Evolutionary conservation across 2,329 filamentous ascomycete species (phyloP), one percentile per base, ranked within the genome.

Genomic region (Cladobotryum protrusum): DNA sequence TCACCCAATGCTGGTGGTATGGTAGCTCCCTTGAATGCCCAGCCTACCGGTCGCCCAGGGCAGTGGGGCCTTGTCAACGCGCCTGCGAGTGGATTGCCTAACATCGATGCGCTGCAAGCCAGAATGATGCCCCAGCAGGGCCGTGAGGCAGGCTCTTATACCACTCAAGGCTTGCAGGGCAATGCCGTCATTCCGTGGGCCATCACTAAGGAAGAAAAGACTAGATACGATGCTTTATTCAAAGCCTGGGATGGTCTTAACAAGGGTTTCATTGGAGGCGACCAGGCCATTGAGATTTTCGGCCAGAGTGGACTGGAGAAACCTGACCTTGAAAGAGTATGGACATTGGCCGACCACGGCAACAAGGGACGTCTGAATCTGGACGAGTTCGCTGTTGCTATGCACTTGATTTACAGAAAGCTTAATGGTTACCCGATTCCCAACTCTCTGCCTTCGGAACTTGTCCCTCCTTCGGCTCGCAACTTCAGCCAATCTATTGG

Each of bases 61-160:
- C 93, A 97, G 65, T 99, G 93, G 93, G 93, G 93, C n/a, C 81
- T 97, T 48, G 93, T 97, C 32, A 99, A 99, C 67, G 87, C 90
- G 2, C 93, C 93, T 2, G 81, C 91, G 4, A 86, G 83, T 37
- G 93, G 92, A 1, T 72, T 99, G 55, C 93, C 93, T 1, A 96
- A 96, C 60, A 95, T 99, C 46, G 90, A 96, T 64, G 87, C 89
- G 18, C 72, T 99, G 45, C 89, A 95, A 62, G 86, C 89, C 50
- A 87, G 90, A 54, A 93, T 99, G 83, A 97, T 99, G 92, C 93
- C 93, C 18, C 92, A 99, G 64, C 83, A 88, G 59, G 93, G 93
- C 41, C 86, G 93, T 34, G 93, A 97, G 68, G 79, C 83, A 54
- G 87, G 86, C 20, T 78, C 75, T 15, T 97, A 87, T 61, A 95